Evolutionary conservation across 1,284 basidiomycete genomes (phyloP).

Genomic region (Papiliotrema fonsecae): DNA sequence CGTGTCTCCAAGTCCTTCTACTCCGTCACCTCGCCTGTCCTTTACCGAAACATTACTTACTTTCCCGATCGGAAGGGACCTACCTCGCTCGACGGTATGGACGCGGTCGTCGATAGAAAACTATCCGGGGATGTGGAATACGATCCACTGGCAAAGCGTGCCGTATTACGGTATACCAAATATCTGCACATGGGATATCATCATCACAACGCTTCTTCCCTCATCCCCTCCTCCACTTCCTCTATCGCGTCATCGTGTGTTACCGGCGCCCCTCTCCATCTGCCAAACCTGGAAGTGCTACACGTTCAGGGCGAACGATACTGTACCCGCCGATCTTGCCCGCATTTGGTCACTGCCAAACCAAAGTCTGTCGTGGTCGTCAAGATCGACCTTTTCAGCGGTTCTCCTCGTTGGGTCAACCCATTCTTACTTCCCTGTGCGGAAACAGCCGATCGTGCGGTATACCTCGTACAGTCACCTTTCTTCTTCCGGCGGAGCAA

Average conservation of each 20-base stretch:
- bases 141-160: neutral
- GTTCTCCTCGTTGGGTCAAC: neutral
- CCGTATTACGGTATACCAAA: neutral
- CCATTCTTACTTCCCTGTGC: neutral
- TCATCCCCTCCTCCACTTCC: too few species aligned
- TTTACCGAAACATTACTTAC: neutral
- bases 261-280: neutral
- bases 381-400: conserved; percentile 1
- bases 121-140: neutral
- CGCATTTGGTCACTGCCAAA: neutral
- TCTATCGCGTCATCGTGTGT: neutral
- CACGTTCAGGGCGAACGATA: neutral
- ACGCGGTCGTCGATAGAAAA: neutral
- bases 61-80: neutral
- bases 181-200: neutral
- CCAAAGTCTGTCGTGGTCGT: neutral
- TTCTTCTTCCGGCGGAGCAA: neutral
- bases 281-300: neutral
- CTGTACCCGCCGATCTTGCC: neutral
- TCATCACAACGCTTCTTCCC: neutral
- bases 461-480: neutral
- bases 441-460: neutral
- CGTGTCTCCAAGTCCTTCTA: neutral
- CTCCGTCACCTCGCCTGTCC: neutral
- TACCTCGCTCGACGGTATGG: neutral